A percentile compares a stretch with the other conserved stretches of the same genome.
Evolutionary conservation across 164 flowering plant species (phyloP).

Genomic region (Litsea cubeba): DNA sequence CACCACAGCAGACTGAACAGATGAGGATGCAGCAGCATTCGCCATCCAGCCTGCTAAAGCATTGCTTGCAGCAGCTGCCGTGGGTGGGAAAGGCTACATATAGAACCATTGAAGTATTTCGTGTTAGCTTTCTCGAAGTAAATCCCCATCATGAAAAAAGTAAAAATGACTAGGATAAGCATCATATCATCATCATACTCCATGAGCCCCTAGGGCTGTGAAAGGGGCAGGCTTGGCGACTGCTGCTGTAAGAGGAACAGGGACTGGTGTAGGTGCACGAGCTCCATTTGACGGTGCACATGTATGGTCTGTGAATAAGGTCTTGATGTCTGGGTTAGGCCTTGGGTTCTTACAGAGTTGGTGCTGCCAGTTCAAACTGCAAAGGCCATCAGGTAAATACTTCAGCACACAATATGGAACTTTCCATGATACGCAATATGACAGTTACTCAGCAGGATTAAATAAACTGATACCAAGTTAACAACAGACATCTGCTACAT

Average conservation of each 20-base stretch:
- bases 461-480: too few species aligned
- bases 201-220: constrained; percentile 66
- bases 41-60: constrained; percentile 93
- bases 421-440: not conserved
- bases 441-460: too few species aligned
- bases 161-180: not conserved
- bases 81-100: constrained; percentile 66
- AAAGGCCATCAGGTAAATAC: constrained; percentile 11
- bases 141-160: not conserved
- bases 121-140: not conserved
- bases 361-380: constrained; percentile 98
- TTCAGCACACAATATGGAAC: constrained; percentile 8
- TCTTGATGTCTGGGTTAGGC: constrained; percentile 91
- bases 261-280: constrained; percentile 63
- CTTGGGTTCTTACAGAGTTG: constrained; percentile 90
- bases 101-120: not conserved
- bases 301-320: constrained; percentile 77
- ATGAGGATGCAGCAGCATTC: constrained; percentile 73
- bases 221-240: constrained; percentile 65
- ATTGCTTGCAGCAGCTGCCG: constrained; percentile 46
- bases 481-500: not conserved
- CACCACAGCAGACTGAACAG: constrained; percentile 82
- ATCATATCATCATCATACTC: constrained; percentile 37
- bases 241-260: constrained; percentile 64
- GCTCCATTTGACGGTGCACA: constrained; percentile 81